Percentiles rank a stretch among this genome's conserved stretches.
phyloP scores from a whole-genome alignment of 495 filamentous ascomycete species.

The Sordaria brevicollis region DNA sequence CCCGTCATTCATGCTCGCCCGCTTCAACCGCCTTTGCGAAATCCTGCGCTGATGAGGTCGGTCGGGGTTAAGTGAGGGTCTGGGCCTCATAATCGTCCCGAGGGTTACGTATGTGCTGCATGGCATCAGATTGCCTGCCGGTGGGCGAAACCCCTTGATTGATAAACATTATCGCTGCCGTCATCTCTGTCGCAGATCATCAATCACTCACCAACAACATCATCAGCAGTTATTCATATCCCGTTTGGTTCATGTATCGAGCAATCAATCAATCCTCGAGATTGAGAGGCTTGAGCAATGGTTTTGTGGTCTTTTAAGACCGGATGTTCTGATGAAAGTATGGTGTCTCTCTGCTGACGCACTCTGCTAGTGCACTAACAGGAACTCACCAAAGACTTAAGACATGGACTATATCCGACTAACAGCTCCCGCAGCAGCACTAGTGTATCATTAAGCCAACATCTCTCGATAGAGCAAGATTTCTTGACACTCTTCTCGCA shows the following conservation, averaged over 20 bases:
- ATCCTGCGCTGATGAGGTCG: neutral
- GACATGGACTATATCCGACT: neutral
- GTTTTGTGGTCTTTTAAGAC: too few species aligned
- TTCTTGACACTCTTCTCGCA: neutral
- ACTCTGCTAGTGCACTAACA: neutral
- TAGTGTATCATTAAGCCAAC: neutral
- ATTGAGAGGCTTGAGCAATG: too few species aligned
- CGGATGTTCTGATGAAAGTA: too few species aligned
- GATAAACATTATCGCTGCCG: neutral
- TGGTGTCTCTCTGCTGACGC: neutral
- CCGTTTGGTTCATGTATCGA: neutral
- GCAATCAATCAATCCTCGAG: neutral
- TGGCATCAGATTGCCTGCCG: neutral
- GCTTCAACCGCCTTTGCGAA: neutral
- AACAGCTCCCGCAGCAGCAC: neutral
- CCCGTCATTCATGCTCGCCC: too few species aligned
- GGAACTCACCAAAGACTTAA: neutral
- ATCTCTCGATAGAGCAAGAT: neutral
- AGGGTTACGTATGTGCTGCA: neutral
- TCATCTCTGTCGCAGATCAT: neutral
- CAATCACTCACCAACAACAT: neutral
- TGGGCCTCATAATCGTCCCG: neutral
- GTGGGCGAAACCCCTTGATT: neutral
- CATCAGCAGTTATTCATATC: neutral
- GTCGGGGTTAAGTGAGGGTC: too few species aligned